Conservation (phyloP, 2,329 filamentous ascomycete species). For the Diaporthe vaccinii region DNA sequence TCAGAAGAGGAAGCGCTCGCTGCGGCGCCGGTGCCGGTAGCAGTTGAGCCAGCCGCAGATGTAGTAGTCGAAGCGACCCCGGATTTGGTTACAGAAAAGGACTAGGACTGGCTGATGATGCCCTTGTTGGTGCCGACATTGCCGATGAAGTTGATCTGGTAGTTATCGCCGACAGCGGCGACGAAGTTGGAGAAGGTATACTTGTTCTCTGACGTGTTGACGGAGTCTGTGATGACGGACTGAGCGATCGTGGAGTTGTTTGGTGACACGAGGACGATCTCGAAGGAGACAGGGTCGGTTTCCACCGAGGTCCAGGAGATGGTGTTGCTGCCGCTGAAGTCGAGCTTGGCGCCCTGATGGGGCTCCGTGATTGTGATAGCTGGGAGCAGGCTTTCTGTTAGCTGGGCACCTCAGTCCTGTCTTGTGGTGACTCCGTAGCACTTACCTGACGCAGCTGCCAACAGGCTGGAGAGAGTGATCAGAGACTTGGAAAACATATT, state of each 20-base stretch:
- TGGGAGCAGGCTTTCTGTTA: conserved; percentile 39
- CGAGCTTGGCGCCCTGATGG: conserved; percentile 48
- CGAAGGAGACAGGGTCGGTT: conserved; percentile 55
- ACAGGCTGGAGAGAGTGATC: conserved; percentile 32
- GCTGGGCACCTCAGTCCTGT: not conserved
- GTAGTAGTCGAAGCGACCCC: conserved; percentile 46
- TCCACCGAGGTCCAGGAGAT: conserved; percentile 55
- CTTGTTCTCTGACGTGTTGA: conserved; percentile 51
- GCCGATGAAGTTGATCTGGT: conserved; percentile 58
- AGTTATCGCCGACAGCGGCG: conserved; percentile 48
- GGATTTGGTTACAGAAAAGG: conserved; percentile 45
- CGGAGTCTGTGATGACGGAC: conserved; percentile 50
- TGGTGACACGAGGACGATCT: conserved; percentile 57
- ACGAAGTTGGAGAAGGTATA: conserved; percentile 52
- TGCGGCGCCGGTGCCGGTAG: conserved; percentile 41
- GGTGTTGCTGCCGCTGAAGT: conserved; percentile 53
- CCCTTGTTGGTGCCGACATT: conserved; percentile 50
- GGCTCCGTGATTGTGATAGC: conserved; percentile 54
- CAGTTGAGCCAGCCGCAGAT: conserved; percentile 45
- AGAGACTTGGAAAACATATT: conserved; percentile 40
- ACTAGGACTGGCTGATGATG: conserved; percentile 55
- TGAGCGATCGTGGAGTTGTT: conserved; percentile 51
- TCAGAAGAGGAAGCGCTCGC: conserved; percentile 42
- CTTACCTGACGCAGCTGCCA: conserved; percentile 37
- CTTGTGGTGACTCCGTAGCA: fast-evolving